These are phyloP conservation scores for Gynochthodes officinalis DNA, from an alignment of 257 asterid genomes.

Conservation along the genomic window DNA sequence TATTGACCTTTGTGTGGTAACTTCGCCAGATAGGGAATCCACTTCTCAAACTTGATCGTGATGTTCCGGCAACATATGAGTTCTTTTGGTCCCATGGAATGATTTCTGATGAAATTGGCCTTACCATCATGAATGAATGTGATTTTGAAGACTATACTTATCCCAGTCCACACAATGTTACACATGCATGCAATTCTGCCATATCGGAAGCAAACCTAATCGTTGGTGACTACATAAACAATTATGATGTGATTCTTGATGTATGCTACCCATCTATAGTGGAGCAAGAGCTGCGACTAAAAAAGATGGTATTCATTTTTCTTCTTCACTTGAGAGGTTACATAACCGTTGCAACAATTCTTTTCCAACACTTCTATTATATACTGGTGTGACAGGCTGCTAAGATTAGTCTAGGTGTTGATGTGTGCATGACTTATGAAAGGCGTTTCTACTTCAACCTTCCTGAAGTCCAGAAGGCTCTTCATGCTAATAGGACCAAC, in stretches of 20 bases:
- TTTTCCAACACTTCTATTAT: background rate
- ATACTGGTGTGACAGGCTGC: constrained; percentile 59
- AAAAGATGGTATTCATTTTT: constrained; percentile 55
- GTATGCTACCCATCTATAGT: constrained; percentile 94
- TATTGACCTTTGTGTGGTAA: background rate
- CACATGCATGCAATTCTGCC: constrained; percentile 59
- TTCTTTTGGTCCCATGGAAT: constrained; percentile 97
- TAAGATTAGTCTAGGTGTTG: constrained; percentile 77
- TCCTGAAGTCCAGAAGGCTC: constrained; percentile 91
- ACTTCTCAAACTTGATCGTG: constrained; percentile 85
- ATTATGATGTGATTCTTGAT: constrained; percentile 86
- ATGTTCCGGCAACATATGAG: constrained; percentile 73
- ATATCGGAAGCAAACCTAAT: constrained; percentile 54
- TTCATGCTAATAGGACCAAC: constrained; percentile 88
- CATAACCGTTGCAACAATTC: background rate
- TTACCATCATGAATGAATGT: constrained; percentile 69
- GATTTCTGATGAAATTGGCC: constrained; percentile 92
- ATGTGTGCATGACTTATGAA: constrained; percentile 86
- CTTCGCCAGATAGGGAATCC: constrained; percentile 89
- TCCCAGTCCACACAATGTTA: constrained; percentile 67
- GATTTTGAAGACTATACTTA: constrained; percentile 80
- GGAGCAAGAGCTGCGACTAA: constrained; percentile 79
- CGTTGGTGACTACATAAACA: constrained; percentile 69
- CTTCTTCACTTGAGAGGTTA: background rate
- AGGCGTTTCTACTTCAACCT: constrained; percentile 82